phyloP scores from a whole-genome alignment of 2,329 filamentous ascomycete species.

The Monilinia fructigena region DNA sequence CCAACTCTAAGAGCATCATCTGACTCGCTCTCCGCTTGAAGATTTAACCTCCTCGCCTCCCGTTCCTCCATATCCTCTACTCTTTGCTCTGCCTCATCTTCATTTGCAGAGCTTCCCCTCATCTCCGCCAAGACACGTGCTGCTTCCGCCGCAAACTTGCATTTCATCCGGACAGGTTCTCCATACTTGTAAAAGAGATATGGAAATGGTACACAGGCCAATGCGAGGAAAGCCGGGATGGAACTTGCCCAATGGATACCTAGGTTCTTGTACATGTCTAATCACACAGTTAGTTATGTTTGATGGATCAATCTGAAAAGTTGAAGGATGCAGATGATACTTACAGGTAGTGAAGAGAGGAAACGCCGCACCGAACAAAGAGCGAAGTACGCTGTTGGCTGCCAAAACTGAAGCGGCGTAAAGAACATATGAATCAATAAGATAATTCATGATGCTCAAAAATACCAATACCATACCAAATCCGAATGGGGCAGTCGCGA shows the following conservation, averaged over 20 bases:
- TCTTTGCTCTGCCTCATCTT: constrained; percentile 7
- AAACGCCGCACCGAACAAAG: constrained; percentile 67
- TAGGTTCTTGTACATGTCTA: constrained; percentile 42
- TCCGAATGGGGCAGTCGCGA: constrained; percentile 44
- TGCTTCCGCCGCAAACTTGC: constrained; percentile 68
- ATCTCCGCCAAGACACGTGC: constrained; percentile 35
- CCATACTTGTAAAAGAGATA: constrained; percentile 79
- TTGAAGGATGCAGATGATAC: constrained; percentile 3
- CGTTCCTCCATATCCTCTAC: constrained; percentile 20
- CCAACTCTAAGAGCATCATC: no score
- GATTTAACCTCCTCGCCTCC: constrained; percentile 7
- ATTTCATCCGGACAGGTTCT: constrained; percentile 57
- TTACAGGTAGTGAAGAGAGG: constrained; percentile 63
- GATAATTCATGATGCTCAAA: constrained; percentile 62
- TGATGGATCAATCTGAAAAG: background rate
- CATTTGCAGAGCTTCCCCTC: background rate
- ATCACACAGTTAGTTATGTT: constrained; percentile 10
- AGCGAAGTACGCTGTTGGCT: constrained; percentile 69
- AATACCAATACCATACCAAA: constrained; percentile 60
- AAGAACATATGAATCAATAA: constrained; percentile 67
- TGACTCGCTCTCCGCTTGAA: background rate
- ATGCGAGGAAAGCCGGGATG: constrained; percentile 70
- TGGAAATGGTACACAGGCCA: constrained; percentile 70
- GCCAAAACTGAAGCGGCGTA: constrained; percentile 75
- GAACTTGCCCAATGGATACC: constrained; percentile 76